Base-by-base conservation (phyloP, 1,284 basidiomycete species). In the Rhodotorula glutinis region DNA sequence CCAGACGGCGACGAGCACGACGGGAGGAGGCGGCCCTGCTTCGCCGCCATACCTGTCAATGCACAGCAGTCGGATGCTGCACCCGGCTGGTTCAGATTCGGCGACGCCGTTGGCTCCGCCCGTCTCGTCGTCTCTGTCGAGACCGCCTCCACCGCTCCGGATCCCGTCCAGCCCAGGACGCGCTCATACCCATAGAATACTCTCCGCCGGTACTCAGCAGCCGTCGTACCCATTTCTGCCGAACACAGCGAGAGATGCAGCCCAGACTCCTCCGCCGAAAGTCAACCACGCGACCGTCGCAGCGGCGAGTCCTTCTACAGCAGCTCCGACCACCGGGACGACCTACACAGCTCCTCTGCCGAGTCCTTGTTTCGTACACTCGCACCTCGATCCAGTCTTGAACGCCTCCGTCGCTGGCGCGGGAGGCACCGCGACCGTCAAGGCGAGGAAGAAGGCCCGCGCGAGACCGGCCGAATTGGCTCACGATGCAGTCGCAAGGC, bases 331-430 rank as follows among this genome's bases (percentile, higher is more conserved):
- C 17, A 21, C n/a, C 38, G 25, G 25, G 25, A 41, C 44, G 9
- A 43, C 44, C 16, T 68, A 64, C 55, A 38, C 66, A 11, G 59
- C 57, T n/a, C 58, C 62, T 23, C 62, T 68, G n/a, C 40, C 59
- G 25, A 63, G 60, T 8, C 67, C 71, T 1, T 92, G 89, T 77
- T 91, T 91, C 77, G 85, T 92, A 29, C 90, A 92, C 79, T 91
- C 88, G 0, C 85, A 89, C 72, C 86, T 92, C 62, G 88, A 90
- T 78, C 86, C 89, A 13, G 87, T 87, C 13, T 81, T 91, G 63
- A 82, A 84, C 47, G 19, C 44, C 27, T 27, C 33, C 17, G 33
- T 33, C n/a, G 57, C 57, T 27, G 33, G 46, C 23, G 33, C 7
- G 33, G 33, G 33, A 38, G 33, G 33, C 33, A 27, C 23, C 19